Percentiles rank a stretch among this genome's conserved stretches.
phyloP scores from a whole-genome alignment of 768 basidiomycete species.

The Agrocybe pediades region DNA sequence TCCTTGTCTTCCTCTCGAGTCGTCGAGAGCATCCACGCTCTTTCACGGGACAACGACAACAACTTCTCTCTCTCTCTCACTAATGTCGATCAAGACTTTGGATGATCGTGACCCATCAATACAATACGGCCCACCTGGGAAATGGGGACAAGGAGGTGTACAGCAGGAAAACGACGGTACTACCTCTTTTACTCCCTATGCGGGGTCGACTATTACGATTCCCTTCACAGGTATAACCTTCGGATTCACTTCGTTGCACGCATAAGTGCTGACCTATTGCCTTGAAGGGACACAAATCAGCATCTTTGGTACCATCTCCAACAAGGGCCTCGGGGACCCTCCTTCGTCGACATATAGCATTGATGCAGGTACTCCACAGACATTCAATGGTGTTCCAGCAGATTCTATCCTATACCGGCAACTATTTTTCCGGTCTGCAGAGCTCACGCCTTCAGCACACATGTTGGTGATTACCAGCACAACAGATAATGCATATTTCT shows the following conservation, averaged over 20 bases:
- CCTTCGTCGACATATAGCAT: background rate
- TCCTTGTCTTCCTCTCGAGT: too few relatives aligned
- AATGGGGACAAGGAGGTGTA: background rate
- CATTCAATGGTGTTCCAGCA: background rate
- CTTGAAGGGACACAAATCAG: background rate
- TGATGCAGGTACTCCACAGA: background rate
- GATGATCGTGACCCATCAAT: background rate
- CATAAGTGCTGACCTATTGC: background rate
- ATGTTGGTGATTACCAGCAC: background rate
- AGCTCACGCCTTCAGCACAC: background rate
- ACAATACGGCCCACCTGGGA: background rate
- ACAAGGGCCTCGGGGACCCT: background rate
- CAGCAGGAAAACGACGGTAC: background rate
- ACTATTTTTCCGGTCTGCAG: background rate
- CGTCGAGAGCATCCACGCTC: too few relatives aligned
- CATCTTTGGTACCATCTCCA: background rate
- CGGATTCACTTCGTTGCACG: background rate
- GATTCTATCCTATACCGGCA: background rate
- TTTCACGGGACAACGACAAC: too few relatives aligned
- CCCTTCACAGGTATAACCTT: background rate
- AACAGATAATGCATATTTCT: background rate
- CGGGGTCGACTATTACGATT: background rate
- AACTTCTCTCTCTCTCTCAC: too few relatives aligned
- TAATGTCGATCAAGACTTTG: background rate
- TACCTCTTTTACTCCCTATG: background rate